A percentile compares a stretch with the other conserved stretches of the same genome.
Conservation (phyloP, 257 asterid species). For the Ocimum tenuiflorum region DNA sequence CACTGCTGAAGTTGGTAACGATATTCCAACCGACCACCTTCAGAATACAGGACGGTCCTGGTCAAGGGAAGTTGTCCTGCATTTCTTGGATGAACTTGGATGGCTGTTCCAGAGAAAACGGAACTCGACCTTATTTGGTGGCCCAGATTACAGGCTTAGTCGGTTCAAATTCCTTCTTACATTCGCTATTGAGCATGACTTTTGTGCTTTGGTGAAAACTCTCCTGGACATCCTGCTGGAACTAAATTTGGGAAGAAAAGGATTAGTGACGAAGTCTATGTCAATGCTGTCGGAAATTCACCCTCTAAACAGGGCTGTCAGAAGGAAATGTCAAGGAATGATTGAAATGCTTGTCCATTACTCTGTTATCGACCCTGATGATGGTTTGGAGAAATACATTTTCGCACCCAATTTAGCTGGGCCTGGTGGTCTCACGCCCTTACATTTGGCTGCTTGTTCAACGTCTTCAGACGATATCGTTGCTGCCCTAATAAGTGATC, state of each 20-base stretch:
- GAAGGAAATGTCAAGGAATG: slow-evolving; percentile 55
- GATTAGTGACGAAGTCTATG: slow-evolving; percentile 38
- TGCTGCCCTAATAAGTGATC: slow-evolving; percentile 67
- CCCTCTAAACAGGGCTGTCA: slow-evolving; percentile 75
- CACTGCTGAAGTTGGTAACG: slow-evolving; percentile 23
- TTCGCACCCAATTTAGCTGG: slow-evolving; percentile 60
- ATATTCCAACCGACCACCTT: slow-evolving; percentile 16
- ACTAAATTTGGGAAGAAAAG: slow-evolving; percentile 43
- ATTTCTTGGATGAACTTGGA: slow-evolving; percentile 82
- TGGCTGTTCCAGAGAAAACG: slow-evolving; percentile 85
- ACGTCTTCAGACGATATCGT: slow-evolving; percentile 50
- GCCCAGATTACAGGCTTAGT: slow-evolving; percentile 43
- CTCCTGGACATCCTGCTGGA: slow-evolving; percentile 63
- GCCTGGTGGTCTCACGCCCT: slow-evolving; percentile 82
- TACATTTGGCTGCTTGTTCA: slow-evolving; percentile 71
- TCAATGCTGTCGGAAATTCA: slow-evolving; percentile 65
- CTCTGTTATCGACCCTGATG: slow-evolving; percentile 27
- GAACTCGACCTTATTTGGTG: slow-evolving; percentile 35
- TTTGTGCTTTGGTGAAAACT: slow-evolving; percentile 58
- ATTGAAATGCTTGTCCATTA: slow-evolving; percentile 49
- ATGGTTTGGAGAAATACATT: slow-evolving; percentile 38
- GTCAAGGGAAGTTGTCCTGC: slow-evolving; percentile 49
- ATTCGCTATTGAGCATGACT: slow-evolving; percentile 73
- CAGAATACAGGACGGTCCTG: slow-evolving; percentile 32
- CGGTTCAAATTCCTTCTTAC: slow-evolving; percentile 62